Conservation (phyloP, 352 stramenopile genomes). For the Phytophthora capsici region DNA sequence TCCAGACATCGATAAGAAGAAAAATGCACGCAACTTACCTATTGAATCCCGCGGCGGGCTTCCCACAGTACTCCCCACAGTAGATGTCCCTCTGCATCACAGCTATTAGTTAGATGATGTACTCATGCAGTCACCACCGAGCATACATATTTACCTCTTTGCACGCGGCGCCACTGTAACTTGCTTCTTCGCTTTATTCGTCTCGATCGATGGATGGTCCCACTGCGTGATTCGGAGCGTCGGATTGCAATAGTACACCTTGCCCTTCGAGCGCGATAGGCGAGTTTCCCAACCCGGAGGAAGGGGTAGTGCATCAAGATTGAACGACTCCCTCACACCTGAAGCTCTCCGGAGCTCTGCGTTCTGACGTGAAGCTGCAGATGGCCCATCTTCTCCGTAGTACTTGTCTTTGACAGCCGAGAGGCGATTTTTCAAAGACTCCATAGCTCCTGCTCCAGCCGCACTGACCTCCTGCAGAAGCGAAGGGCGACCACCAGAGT, state of each 20-base stretch:
- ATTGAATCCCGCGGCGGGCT: conserved; percentile 47
- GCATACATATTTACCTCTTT: conserved; percentile 29
- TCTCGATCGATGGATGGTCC: conserved; percentile 78
- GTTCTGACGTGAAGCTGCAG: conserved; percentile 17
- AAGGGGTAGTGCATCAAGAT: conserved; percentile 73
- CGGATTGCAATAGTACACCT: conserved; percentile 89
- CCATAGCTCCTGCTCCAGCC: conserved; percentile 64
- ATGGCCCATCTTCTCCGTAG: conserved; percentile 56
- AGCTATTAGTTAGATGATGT: neutral
- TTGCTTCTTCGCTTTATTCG: conserved; percentile 67
- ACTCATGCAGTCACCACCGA: neutral
- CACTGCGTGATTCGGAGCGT: conserved; percentile 78
- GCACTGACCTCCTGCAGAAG: conserved; percentile 75
- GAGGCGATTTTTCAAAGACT: conserved; percentile 73
- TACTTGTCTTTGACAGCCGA: conserved; percentile 86
- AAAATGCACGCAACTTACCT: conserved; percentile 25
- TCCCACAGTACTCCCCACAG: conserved; percentile 11
- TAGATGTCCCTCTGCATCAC: conserved; percentile 34
- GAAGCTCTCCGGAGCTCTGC: conserved; percentile 18
- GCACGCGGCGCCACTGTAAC: conserved; percentile 47
- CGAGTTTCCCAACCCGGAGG: conserved; percentile 82
- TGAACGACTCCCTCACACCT: conserved; percentile 59
- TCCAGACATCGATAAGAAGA: neutral
- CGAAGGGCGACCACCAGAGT: conserved; percentile 57
- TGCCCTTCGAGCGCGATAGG: conserved; percentile 84